Conservation (phyloP, 768 basidiomycete species). For the Galerina marginata region DNA sequence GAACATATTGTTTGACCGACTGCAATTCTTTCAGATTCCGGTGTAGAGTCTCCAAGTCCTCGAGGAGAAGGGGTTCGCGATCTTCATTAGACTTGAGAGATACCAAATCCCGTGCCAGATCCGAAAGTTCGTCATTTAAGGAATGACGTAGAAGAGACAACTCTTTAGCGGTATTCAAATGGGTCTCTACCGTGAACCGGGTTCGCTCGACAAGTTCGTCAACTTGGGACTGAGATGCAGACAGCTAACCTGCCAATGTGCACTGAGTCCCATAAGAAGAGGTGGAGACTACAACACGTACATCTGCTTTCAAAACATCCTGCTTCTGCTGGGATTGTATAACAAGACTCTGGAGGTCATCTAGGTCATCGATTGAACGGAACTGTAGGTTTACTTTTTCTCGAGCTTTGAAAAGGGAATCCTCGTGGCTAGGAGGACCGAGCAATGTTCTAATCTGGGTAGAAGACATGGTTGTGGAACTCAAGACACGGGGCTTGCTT, state of each 20-base stretch:
- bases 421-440: conserved; percentile 47
- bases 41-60: conserved; percentile 83
- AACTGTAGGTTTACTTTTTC: conserved; percentile 52
- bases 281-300: conserved; percentile 37
- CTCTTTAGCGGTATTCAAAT: conserved; percentile 71
- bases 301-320: conserved; percentile 48
- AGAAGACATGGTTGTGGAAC: conserved; percentile 27
- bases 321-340: conserved; percentile 44
- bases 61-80: conserved; percentile 68
- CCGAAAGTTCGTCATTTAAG: conserved; percentile 77
- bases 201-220: conserved; percentile 54
- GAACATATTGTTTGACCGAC: conserved; percentile 76
- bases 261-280: conserved; percentile 35
- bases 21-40: conserved; percentile 78
- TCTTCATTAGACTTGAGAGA: conserved; percentile 57
- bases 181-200: conserved; percentile 47
- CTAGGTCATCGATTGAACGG: conserved; percentile 54
- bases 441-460: conserved; percentile 53
- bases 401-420: conserved; percentile 41
- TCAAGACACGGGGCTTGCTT: not conserved
- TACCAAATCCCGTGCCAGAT: conserved; percentile 67
- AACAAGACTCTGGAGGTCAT: conserved; percentile 50
- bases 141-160: conserved; percentile 79
- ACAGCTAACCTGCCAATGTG: conserved; percentile 60
- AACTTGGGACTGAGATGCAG: conserved; percentile 53